Base-by-base conservation (phyloP, 1,284 basidiomycete genomes). In the Ceratobasidium papillatum region DNA sequence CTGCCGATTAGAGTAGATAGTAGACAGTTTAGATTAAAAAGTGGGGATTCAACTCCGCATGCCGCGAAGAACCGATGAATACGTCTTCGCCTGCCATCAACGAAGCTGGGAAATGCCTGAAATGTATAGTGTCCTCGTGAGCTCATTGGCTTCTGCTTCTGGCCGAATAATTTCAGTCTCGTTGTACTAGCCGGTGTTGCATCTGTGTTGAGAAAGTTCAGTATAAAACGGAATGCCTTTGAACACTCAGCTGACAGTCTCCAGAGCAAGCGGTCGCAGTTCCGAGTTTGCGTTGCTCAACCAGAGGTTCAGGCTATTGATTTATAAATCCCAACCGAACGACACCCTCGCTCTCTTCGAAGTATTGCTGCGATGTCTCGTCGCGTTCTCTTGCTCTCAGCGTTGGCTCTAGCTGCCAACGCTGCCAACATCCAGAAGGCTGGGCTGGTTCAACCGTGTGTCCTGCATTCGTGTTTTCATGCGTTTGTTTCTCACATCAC, bases 351-450 rank as follows among this genome's bases (percentile, higher is more conserved):
- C 17, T 19, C 30, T 51, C 62, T 32, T 34, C 32, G 17, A 56
- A 51, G 25, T 22, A 38, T 51, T 43, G 19, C 43, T 22, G 59
- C 41, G 27, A 69, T 69, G 66, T 30, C 41, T 45, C 25, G 51
- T 34, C 38, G 66, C 41, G 32, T 52, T 45, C 54, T 69, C 52
- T 69, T 59, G 27, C 41, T 69, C 32, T 45, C 66, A 25, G 43
- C 45, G 12, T 59, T 69, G 30, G 38, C 41, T 9, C 36, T 47
- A 1, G 41, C 52, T 14, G 66, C 17, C 27, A 69, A 59, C 22
- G 66, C 66, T 34, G 34, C n/a, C 38, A 69, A 69, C 54, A 56
- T 58, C 2, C 52, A 69, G 25, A 58, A 45, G 27, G 22, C 66
- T 41, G 41, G n/a, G 2, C 34, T 69, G 22, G 22, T 41, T n/a